Conservation (phyloP, 148 eudicot species). For the Chenopodium suecicum region DNA sequence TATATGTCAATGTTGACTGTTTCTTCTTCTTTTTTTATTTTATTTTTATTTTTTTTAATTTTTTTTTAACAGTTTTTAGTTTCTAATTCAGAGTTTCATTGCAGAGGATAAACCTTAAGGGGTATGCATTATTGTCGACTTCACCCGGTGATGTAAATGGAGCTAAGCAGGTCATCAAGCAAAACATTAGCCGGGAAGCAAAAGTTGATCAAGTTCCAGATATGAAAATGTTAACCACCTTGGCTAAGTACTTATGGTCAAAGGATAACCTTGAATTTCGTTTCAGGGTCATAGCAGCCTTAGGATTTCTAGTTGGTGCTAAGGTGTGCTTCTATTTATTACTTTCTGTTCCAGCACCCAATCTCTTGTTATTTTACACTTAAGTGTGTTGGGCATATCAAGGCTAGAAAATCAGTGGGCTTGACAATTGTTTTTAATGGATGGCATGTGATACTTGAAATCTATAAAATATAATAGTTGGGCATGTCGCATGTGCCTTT, state of each 20-base stretch:
- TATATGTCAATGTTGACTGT: not conserved
- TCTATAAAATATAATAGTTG: too few species aligned
- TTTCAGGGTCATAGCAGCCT: constrained; percentile 70
- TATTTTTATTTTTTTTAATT: too few species aligned
- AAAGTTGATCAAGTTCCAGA: constrained; percentile 48
- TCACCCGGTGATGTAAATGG: constrained; percentile 39
- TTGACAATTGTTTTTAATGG: too few species aligned
- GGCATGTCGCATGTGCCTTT: too few species aligned
- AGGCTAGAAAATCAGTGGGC: too few species aligned
- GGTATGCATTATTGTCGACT: constrained; percentile 57
- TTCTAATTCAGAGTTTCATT: constrained; percentile 13
- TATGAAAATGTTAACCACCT: constrained; percentile 64
- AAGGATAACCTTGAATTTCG: constrained; percentile 85
- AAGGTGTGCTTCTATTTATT: constrained; percentile 44
- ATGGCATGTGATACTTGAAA: too few species aligned
- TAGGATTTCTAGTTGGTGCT: constrained; percentile 87
- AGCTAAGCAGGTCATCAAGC: constrained; percentile 41
- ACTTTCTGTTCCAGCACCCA: not conserved
- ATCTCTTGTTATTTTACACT: too few species aligned
- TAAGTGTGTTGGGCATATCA: too few species aligned
- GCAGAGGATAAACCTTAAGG: constrained; percentile 54
- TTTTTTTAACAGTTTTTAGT: not conserved
- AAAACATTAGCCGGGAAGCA: constrained; percentile 30
- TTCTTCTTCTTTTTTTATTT: not conserved
- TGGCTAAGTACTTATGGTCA: constrained; percentile 76